Base-by-base conservation (phyloP, 164 flowering plant species). In the Vitis rupestris region DNA sequence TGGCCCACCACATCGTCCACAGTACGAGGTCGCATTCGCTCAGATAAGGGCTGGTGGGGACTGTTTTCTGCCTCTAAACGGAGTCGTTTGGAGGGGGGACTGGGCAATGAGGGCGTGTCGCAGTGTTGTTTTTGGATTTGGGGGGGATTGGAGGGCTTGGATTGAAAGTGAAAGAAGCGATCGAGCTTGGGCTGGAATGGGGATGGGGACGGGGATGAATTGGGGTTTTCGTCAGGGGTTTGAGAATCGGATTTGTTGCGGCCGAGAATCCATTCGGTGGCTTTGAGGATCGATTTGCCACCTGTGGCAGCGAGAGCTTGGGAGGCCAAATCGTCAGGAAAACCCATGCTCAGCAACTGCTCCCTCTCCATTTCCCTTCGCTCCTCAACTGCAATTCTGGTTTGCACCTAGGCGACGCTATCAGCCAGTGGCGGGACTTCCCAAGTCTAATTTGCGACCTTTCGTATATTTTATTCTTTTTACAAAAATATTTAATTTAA, bases 221-320 rank as follows among this genome's bases (percentile, higher is more conserved):
- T 51, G 17, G 70, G 51, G 14, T 56, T 71, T 23, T 12, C 56
- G 10, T 12, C 56, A n/a, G 56, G 44, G 44, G 44, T 37, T 37
- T 37, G 44, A 14, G 56, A 30, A n/a, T 50, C 1, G 16, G 75
- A 8, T 12, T 50, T 65, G 67, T 70, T 60, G 63, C 72, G 81
- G 64, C 68, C 73, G 81, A 93, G 90, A 55, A 93, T 82, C 93
- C 90, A 93, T 15, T 93, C 97, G 71, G 93, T 81, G 81, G 98
- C 98, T 76, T 78, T 71, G 82, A 72, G 69, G 65, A 79, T 72
- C 77, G 92, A 85, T 10, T 83, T 73, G 71, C 93, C 90, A 66
- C 92, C 93, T 60, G 91, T 89, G 75, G 88, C 90, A 13, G 83
- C 77, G 14, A 90, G 76, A 27, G 96, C 91, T 67, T 87, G 73